Evolutionary conservation across 306 rosid species (phyloP).

Genomic region (Cucurbita ficifolia): DNA sequence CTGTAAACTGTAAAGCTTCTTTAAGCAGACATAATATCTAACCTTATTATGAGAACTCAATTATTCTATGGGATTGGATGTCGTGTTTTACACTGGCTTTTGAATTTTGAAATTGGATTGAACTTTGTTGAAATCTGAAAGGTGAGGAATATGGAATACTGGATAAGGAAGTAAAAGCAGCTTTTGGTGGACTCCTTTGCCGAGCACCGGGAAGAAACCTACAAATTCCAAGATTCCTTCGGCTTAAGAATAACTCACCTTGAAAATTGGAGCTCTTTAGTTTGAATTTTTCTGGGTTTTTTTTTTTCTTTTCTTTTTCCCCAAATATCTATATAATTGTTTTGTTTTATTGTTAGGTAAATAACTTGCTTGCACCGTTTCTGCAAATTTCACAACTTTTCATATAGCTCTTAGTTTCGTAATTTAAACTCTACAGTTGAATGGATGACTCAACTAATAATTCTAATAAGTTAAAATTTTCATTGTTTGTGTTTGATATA

Average conservation of each 20-base stretch:
- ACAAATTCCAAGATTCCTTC: neutral
- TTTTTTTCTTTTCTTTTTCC: neutral
- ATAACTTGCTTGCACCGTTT: neutral
- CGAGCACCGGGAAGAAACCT: neutral
- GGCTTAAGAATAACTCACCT: neutral
- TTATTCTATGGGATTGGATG: neutral
- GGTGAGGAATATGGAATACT: neutral
- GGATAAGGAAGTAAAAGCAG: neutral
- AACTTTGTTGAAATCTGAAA: neutral
- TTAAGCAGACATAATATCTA: neutral
- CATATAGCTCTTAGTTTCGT: neutral
- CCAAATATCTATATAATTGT: neutral
- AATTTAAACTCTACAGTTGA: too few species aligned
- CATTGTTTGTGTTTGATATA: too few species aligned
- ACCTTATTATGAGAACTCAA: neutral
- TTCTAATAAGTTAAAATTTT: neutral
- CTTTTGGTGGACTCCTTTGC: neutral
- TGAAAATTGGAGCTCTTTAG: neutral
- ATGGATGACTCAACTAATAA: too few species aligned
- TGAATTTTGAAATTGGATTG: neutral
- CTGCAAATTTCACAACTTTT: neutral
- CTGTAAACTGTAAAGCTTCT: conserved; percentile 6
- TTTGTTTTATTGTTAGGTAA: neutral
- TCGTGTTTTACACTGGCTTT: neutral
- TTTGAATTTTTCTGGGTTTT: neutral